A percentile compares a stretch with the other conserved stretches of the same genome.
Conservation (phyloP, 176 grass and related monocot genomes). For the Triticum monococcum region DNA sequence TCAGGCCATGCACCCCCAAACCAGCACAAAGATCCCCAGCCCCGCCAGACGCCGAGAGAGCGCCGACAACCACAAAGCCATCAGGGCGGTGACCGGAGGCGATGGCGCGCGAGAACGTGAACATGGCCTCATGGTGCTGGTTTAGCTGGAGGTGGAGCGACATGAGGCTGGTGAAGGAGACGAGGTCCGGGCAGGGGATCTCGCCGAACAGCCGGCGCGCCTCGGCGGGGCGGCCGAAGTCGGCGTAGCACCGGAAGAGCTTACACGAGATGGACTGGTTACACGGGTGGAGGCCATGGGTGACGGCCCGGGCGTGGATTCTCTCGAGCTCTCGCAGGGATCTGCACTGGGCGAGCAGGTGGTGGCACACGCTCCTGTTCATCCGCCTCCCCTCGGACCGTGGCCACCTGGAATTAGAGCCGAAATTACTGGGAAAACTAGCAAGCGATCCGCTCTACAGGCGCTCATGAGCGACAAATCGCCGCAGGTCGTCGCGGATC, state of each 20-base stretch:
- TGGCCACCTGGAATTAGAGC: constrained; percentile 31
- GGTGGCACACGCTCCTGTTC: constrained; percentile 36
- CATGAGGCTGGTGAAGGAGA: constrained; percentile 66
- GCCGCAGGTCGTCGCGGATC: background rate
- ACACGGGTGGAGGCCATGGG: constrained; percentile 36
- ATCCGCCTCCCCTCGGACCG: constrained; percentile 24
- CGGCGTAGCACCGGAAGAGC: constrained; percentile 47
- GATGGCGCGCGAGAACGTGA: constrained; percentile 10
- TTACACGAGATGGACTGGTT: constrained; percentile 58
- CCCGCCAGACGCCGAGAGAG: constrained; percentile 27
- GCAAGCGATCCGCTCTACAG: background rate
- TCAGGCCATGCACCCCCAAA: constrained; percentile 29
- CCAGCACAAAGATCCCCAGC: background rate
- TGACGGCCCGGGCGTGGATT: constrained; percentile 42
- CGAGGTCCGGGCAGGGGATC: constrained; percentile 53
- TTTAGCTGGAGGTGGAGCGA: constrained; percentile 36
- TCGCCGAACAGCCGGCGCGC: constrained; percentile 42
- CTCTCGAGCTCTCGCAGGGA: constrained; percentile 42
- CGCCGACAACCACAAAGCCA: constrained; percentile 44
- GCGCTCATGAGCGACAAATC: background rate
- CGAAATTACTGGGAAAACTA: constrained; percentile 31
- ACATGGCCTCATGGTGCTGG: constrained; percentile 31
- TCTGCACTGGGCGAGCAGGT: constrained; percentile 37
- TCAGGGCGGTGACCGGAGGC: constrained; percentile 18
- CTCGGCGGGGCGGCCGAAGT: background rate